These are phyloP conservation scores for Scolecobasidium constrictum DNA, from an alignment of 2,329 filamentous ascomycete genomes.

Conservation along the genomic window DNA sequence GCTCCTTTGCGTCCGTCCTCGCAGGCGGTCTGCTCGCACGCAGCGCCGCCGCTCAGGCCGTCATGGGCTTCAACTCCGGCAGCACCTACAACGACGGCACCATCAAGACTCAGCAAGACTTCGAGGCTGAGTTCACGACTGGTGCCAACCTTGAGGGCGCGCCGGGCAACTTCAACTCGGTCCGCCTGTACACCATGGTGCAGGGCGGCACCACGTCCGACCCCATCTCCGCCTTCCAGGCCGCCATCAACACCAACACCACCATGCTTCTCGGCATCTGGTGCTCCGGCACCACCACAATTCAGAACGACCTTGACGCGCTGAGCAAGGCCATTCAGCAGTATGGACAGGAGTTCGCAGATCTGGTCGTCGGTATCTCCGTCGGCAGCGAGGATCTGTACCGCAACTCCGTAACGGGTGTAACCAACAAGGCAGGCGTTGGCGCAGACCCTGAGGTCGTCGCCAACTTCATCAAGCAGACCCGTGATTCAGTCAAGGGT, in stretches of 20 bases:
- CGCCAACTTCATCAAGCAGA: constrained; percentile 7
- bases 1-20: background rate
- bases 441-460: constrained; percentile 3
- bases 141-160: constrained; percentile 5
- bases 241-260: constrained; percentile 23
- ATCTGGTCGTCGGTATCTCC: constrained; percentile 24
- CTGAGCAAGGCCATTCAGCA: constrained; percentile 21
- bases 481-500: constrained; percentile 14
- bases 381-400: constrained; percentile 45
- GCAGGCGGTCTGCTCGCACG: background rate
- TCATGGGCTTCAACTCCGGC: constrained; percentile 23
- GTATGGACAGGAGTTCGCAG: constrained; percentile 17
- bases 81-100: constrained; percentile 18
- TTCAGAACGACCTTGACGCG: constrained; percentile 24
- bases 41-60: constrained; percentile 2
- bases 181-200: constrained; percentile 8
- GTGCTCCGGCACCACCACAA: constrained; percentile 16
- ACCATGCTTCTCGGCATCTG: constrained; percentile 27
- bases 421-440: constrained; percentile 7
- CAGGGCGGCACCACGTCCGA: constrained; percentile 6
- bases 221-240: constrained; percentile 18
- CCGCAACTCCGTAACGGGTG: constrained; percentile 29
- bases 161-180: constrained; percentile 7
- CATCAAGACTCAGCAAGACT: constrained; percentile 5
- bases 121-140: constrained; percentile 6